These are phyloP conservation scores for Evernia prunastri DNA, from an alignment of 495 filamentous ascomycete species.

Conservation along the genomic window DNA sequence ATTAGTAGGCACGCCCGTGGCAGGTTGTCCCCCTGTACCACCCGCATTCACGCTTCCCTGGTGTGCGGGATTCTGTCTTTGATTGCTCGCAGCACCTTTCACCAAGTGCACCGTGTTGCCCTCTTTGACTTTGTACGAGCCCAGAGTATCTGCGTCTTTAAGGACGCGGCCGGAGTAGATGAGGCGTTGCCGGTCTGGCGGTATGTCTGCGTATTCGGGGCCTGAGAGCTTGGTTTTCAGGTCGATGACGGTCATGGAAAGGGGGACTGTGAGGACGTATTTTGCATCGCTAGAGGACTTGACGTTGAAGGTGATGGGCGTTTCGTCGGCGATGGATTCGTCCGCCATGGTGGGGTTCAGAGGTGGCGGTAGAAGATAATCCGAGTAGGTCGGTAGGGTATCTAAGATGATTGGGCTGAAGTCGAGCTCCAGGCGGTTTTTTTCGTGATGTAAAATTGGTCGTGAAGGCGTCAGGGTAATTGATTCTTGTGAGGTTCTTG, in stretches of 20 bases:
- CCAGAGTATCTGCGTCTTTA: slow-evolving; percentile 83
- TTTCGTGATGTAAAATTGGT: background rate
- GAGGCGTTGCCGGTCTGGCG: slow-evolving; percentile 79
- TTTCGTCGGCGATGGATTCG: slow-evolving; percentile 38
- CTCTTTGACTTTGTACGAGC: slow-evolving; percentile 86
- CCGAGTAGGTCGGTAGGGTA: background rate
- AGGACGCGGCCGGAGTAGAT: slow-evolving; percentile 97
- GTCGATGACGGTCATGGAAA: slow-evolving; percentile 70
- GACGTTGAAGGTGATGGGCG: slow-evolving; percentile 82
- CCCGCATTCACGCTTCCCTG: slow-evolving; percentile 42
- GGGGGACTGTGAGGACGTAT: slow-evolving; percentile 71
- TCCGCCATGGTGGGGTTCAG: slow-evolving; percentile 35
- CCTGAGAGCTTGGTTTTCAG: slow-evolving; percentile 83
- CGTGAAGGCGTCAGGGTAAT: background rate
- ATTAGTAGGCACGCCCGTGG: slow-evolving; percentile 69
- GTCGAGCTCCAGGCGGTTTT: background rate
- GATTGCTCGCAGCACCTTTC: slow-evolving; percentile 88
- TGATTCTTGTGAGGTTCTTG: background rate
- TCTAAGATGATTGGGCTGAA: background rate
- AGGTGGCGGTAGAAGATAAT: background rate
- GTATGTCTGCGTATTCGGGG: slow-evolving; percentile 73
- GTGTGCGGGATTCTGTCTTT: slow-evolving; percentile 54
- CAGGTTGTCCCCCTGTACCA: slow-evolving; percentile 43
- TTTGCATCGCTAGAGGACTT: slow-evolving; percentile 84
- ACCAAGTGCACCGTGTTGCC: slow-evolving; percentile 96